phyloP scores from a whole-genome alignment of 257 asterid genomes.

The Forsythia suspensa region DNA sequence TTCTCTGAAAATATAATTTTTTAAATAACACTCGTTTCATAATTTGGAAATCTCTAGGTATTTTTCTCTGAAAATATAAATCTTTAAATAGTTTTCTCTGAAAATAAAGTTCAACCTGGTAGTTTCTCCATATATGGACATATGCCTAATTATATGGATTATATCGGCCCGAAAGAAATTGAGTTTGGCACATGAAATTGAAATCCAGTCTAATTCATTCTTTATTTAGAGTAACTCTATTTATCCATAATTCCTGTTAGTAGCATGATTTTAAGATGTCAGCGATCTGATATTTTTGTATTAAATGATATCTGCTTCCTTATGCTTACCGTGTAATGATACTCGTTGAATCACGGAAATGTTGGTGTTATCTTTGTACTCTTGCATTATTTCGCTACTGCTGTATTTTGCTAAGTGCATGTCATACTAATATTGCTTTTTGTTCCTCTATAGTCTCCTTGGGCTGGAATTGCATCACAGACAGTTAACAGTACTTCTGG shows the following conservation, averaged over 20 bases:
- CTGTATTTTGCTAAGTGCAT: background rate
- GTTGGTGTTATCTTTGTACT: background rate
- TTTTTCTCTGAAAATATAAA: too few species aligned
- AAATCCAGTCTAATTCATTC: background rate
- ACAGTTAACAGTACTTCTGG: conserved; percentile 36
- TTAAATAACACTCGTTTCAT: background rate
- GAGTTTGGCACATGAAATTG: conserved; percentile 7
- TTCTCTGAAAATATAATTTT: too few species aligned
- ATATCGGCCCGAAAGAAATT: background rate
- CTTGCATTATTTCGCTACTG: background rate
- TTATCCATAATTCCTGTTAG: background rate
- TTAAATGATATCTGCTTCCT: background rate
- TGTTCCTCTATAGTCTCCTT: conserved; percentile 46
- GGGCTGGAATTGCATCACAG: conserved; percentile 61
- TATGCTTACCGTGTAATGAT: background rate
- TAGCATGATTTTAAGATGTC: conserved; percentile 8
- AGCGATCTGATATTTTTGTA: background rate
- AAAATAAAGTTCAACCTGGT: background rate
- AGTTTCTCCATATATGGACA: background rate
- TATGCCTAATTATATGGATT: background rate
- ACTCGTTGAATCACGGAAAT: background rate
- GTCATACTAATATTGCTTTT: conserved; percentile 1
- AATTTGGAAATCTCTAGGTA: too few species aligned
- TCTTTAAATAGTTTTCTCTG: background rate
- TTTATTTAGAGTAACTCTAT: background rate